Evolutionary conservation across 1,284 basidiomycete species (phyloP), one percentile per base, ranked within the genome.

Genomic region (Heterobasidion parviporum): DNA sequence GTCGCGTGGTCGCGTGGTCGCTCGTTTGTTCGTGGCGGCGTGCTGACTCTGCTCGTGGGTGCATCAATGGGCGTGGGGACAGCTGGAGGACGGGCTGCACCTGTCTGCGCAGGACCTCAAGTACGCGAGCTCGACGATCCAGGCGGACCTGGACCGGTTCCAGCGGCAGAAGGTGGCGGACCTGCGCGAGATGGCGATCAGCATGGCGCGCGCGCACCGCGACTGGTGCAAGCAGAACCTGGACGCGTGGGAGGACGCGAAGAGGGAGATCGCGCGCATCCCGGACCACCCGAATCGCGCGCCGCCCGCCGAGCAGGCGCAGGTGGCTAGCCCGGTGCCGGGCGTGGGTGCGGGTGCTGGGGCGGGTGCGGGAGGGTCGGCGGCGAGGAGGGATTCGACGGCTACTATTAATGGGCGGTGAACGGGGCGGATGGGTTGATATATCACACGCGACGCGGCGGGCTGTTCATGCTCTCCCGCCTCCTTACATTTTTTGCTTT

Each of bases 121-220:
- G 66, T 98, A 97, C 70, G 92, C 94, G 0, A 95, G 90, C 63
- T 89, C 87, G 44, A 97, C 95, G 15, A 96, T 99, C 55, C 97
- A 99, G 70, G 92, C 93, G 6, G 97, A 99, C 72, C 76, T 99
- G 60, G 97, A 99, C 72, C 82, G 97, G 45, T 99, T 99, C 74
- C 97, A 99, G 70, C 81, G 97, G 18, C 94, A 98, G 74, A 99
- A 99, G 70, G 96, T 99, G 5, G 92, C 92, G 3, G 97, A 99
- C 73, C 65, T 99, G 60, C 79, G 92, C 44, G 88, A 95, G 66
- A 93, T 99, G 89, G 78, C 90, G 53, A 89, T 98, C 60, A 83
- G 84, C 64, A 89, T 98, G 78, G 92, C 94, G 1, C 81, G 82
- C 62, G 87, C 87, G 59, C 97, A 99, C 70, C 82, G 90, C 52